Evolutionary conservation across 129 eudicot genomes (phyloP).

Genomic region (Helichrysum umbraculigerum): DNA sequence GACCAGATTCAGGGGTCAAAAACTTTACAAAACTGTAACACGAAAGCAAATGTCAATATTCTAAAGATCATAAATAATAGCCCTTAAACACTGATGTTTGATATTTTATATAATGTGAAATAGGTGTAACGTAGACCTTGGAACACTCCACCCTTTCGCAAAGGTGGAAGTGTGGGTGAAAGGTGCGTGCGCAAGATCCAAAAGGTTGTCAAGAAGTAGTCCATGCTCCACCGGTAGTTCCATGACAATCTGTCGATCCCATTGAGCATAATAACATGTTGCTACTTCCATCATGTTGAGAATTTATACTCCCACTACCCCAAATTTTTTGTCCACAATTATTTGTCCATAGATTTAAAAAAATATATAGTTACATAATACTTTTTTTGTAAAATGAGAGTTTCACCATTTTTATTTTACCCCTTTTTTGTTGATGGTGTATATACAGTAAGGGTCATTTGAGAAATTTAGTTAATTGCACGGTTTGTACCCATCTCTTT

Average conservation of each 20-base stretch:
- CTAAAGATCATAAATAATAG: neutral
- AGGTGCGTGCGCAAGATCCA: conserved; percentile 98
- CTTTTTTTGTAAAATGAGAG: too few relatives aligned
- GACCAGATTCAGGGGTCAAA: conserved; percentile 87
- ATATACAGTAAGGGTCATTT: too few relatives aligned
- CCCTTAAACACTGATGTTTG: neutral
- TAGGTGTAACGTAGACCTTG: conserved; percentile 51
- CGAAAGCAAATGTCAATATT: conserved; percentile 18
- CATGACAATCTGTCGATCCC: conserved; percentile 70
- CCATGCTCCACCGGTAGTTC: conserved; percentile 99
- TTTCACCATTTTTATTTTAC: too few relatives aligned
- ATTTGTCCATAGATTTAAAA: too few relatives aligned
- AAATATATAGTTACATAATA: too few relatives aligned
- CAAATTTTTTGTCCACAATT: too few relatives aligned
- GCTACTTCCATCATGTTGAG: neutral
- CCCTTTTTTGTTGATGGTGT: too few relatives aligned
- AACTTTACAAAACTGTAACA: conserved; percentile 86
- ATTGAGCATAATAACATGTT: conserved; percentile 4
- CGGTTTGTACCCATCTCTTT: too few relatives aligned
- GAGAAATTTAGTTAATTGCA: too few relatives aligned
- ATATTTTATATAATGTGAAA: neutral
- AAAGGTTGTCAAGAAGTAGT: conserved; percentile 86
- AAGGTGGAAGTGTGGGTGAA: conserved; percentile 96
- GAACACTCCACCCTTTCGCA: conserved; percentile 98
- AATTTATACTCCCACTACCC: neutral